Percentiles rank a stretch among this genome's conserved stretches.
These are phyloP conservation scores for Sporothrix luriei DNA, from an alignment of 2,329 filamentous ascomycete species.

Conservation along the genomic window DNA sequence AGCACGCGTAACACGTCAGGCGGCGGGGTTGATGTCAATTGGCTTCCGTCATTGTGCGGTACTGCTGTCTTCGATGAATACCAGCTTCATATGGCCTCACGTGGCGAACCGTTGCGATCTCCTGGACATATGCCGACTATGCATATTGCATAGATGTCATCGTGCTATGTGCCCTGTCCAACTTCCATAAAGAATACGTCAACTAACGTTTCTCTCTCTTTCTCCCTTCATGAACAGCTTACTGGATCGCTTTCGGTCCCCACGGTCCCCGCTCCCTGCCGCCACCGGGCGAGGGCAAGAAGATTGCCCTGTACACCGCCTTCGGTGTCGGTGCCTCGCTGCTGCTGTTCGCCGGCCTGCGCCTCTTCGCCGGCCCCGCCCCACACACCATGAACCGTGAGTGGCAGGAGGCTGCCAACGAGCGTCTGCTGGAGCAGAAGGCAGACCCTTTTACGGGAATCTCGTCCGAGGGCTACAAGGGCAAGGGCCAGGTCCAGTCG, in stretches of 20 bases:
- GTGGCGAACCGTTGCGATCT: not conserved
- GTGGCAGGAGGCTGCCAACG: conserved; percentile 93
- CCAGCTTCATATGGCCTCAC: not conserved
- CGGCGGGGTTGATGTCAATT: conserved; percentile 10
- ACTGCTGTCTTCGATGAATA: not conserved
- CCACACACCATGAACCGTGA: conserved; percentile 94
- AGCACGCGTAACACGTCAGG: not conserved
- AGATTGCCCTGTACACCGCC: conserved; percentile 72
- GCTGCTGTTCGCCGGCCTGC: conserved; percentile 71
- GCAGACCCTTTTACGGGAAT: conserved; percentile 86
- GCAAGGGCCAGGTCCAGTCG: conserved; percentile 77
- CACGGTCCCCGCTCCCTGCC: conserved; percentile 85
- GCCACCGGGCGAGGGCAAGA: conserved; percentile 82
- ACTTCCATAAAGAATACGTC: not conserved
- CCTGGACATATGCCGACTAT: not conserved
- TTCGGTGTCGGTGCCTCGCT: conserved; percentile 68
- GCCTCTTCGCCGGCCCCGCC: conserved; percentile 68
- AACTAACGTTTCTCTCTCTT: not conserved
- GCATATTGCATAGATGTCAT: not conserved
- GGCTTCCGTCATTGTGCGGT: not conserved
- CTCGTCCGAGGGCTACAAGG: conserved; percentile 74
- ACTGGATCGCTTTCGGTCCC: conserved; percentile 97
- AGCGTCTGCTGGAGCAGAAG: conserved; percentile 85
- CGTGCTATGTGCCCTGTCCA: not conserved
- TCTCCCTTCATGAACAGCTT: conserved; percentile 63